These are phyloP conservation scores for Alloteropsis semialata DNA, from an alignment of 176 grass and related monocot species.

Conservation along the genomic window DNA sequence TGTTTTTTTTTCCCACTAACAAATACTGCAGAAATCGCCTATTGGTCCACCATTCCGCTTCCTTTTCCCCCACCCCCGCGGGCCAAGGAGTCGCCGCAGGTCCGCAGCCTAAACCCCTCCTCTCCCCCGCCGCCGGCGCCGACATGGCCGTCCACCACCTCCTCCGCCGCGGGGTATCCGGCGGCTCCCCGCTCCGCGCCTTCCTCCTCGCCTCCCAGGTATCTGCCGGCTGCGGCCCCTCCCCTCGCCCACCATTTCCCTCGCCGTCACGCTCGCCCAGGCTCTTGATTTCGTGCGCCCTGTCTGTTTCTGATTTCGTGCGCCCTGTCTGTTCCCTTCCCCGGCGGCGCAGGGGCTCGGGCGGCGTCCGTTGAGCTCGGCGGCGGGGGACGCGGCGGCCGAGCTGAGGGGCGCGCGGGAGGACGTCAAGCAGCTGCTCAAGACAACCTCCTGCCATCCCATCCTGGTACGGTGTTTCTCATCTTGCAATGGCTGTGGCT, in stretches of 20 bases:
- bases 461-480: slow-evolving; percentile 53
- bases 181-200: slow-evolving; percentile 10
- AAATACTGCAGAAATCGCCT: not conserved
- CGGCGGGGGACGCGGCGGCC: slow-evolving; percentile 6
- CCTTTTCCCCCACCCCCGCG: not conserved
- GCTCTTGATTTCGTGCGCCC: slow-evolving; percentile 3
- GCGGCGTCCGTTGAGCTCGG: slow-evolving; percentile 23
- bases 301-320: no score
- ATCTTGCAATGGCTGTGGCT: not conserved
- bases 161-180: slow-evolving; percentile 26
- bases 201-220: slow-evolving; percentile 34
- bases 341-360: slow-evolving; percentile 28
- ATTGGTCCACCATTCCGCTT: slow-evolving; percentile 2
- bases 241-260: not conserved
- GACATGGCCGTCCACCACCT: slow-evolving; percentile 44
- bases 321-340: no score
- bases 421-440: slow-evolving; percentile 74
- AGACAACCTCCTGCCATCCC: slow-evolving; percentile 66
- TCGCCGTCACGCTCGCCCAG: not conserved
- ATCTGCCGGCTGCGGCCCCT: not conserved
- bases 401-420: slow-evolving; percentile 57
- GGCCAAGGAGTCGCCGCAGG: no score
- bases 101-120: slow-evolving; percentile 29
- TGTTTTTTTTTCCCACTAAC: not conserved
- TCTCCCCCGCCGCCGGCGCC: slow-evolving; percentile 19